Evolutionary conservation across 352 stramenopile species (phyloP).

Genomic region (Globisporangium uncinulatum): DNA sequence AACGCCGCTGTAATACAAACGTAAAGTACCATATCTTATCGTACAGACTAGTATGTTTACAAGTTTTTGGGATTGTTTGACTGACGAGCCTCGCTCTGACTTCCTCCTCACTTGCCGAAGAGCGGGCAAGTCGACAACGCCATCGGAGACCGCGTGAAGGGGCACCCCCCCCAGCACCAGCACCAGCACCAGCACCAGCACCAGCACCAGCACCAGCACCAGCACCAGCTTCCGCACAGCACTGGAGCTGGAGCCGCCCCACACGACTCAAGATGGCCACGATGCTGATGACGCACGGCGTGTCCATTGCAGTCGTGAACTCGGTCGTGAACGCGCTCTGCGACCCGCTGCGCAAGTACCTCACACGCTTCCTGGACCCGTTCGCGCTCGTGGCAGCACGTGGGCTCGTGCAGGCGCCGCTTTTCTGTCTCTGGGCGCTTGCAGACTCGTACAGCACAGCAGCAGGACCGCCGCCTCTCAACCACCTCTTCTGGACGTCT

Average conservation of each 20-base stretch:
- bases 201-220: too few relatives aligned
- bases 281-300: constrained; percentile 59
- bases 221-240: too few relatives aligned
- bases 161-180: too few relatives aligned
- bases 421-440: constrained; percentile 67
- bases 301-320: constrained; percentile 76
- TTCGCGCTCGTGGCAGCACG: constrained; percentile 70
- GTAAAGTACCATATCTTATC: too few relatives aligned
- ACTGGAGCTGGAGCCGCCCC: not conserved
- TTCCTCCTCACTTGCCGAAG: too few relatives aligned
- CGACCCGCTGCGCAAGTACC: constrained; percentile 79
- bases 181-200: too few relatives aligned
- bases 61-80: too few relatives aligned
- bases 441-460: constrained; percentile 50
- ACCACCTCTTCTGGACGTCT: constrained; percentile 78
- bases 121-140: too few relatives aligned
- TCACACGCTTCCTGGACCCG: constrained; percentile 79
- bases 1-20: too few relatives aligned
- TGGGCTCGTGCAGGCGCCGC: constrained; percentile 60
- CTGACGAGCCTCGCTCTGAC: too few relatives aligned
- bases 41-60: too few relatives aligned
- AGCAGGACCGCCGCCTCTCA: constrained; percentile 54
- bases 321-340: constrained; percentile 75
- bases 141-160: too few relatives aligned
- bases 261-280: constrained; percentile 2